Evolutionary conservation across 352 stramenopile genomes (phyloP).

Genomic region (Globisporangium irregulare): DNA sequence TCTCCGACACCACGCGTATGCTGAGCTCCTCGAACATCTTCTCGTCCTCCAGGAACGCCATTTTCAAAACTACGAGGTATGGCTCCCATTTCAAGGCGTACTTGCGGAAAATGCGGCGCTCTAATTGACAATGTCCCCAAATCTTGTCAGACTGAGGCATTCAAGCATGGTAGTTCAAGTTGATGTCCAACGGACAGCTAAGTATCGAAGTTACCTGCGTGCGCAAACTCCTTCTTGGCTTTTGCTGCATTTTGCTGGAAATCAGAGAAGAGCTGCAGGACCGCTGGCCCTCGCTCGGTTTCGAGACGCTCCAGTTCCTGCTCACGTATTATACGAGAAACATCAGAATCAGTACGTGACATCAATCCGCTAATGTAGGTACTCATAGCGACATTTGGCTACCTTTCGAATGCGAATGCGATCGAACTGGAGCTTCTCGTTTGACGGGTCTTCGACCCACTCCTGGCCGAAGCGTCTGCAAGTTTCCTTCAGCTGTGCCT

Average conservation of each 20-base stretch:
- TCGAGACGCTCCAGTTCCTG: constrained; percentile 54
- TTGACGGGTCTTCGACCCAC: constrained; percentile 85
- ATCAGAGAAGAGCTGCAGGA: constrained; percentile 40
- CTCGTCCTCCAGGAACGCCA: constrained; percentile 41
- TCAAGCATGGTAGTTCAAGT: background rate
- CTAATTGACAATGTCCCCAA: constrained; percentile 17
- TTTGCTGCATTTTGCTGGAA: constrained; percentile 47
- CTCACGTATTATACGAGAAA: background rate
- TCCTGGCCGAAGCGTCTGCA: constrained; percentile 65
- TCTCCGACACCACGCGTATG: constrained; percentile 52
- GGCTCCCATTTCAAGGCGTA: constrained; percentile 29
- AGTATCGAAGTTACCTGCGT: constrained; percentile 25
- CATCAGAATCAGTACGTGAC: background rate
- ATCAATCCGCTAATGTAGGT: background rate
- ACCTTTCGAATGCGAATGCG: constrained; percentile 84
- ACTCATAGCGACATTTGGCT: background rate
- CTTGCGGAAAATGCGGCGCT: constrained; percentile 43
- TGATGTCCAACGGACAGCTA: too few relatives aligned
- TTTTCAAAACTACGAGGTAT: constrained; percentile 35
- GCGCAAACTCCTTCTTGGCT: constrained; percentile 51
- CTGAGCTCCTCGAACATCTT: constrained; percentile 65
- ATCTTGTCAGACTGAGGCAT: background rate
- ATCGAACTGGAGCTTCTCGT: constrained; percentile 74
- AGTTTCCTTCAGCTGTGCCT: constrained; percentile 60
- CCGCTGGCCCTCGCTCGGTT: constrained; percentile 29